Evolutionary conservation across 164 flowering plant genomes (phyloP).

Genomic region (Piper longum): DNA sequence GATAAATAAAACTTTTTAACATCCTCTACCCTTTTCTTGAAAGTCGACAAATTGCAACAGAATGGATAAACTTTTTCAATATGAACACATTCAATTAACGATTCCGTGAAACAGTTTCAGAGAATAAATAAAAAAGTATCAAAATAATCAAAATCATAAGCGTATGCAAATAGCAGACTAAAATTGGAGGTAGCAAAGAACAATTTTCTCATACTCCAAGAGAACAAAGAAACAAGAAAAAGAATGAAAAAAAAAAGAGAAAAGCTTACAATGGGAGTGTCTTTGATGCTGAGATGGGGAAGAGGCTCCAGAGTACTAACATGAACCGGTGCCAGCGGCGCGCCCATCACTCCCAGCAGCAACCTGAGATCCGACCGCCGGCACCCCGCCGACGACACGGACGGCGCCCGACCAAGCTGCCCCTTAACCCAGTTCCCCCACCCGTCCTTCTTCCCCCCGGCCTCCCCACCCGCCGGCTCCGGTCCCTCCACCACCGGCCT

Average conservation of each 20-base stretch:
- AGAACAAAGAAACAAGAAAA: background rate
- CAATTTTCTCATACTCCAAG: no score
- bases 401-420: slow-evolving; percentile 51
- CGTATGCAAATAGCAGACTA: no score
- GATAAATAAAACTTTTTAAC: no score
- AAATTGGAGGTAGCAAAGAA: no score
- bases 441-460: slow-evolving; percentile 31
- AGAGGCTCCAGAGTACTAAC: slow-evolving; percentile 36
- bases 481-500: slow-evolving; percentile 82
- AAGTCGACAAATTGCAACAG: no score
- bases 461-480: slow-evolving; percentile 38
- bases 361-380: slow-evolving; percentile 67
- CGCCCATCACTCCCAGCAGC: slow-evolving; percentile 56
- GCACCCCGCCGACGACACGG: slow-evolving; percentile 27
- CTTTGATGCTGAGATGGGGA: slow-evolving; percentile 53
- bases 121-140: no score
- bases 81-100: no score
- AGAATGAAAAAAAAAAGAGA: background rate
- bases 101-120: no score
- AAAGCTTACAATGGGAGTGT: slow-evolving; percentile 52
- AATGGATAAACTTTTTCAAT: no score
- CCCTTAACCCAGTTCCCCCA: slow-evolving; percentile 89
- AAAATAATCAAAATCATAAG: no score
- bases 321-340: slow-evolving; percentile 73
- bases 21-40: no score